A percentile compares a stretch with the other conserved stretches of the same genome.
phyloP scores from a whole-genome alignment of 2,329 filamentous ascomycete species.

The Alternaria infectoria region DNA sequence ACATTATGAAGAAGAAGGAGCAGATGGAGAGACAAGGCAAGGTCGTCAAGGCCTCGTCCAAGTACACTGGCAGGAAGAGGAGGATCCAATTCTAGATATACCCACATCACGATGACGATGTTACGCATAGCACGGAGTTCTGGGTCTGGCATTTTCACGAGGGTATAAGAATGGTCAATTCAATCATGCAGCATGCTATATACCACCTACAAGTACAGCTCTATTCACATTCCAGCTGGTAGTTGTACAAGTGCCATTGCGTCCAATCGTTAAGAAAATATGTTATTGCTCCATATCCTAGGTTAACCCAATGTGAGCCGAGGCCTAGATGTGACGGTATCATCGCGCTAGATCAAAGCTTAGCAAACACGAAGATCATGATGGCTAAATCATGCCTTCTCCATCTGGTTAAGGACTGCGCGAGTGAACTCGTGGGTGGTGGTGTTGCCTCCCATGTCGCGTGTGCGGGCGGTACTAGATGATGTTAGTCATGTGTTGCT shows the following conservation, averaged over 20 bases:
- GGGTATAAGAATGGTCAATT: slow-evolving; percentile 41
- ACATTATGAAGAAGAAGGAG: slow-evolving; percentile 86
- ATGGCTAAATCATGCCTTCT: slow-evolving; percentile 54
- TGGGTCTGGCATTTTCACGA: slow-evolving; percentile 24
- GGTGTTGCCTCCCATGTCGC: slow-evolving; percentile 91
- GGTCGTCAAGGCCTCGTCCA: slow-evolving; percentile 88
- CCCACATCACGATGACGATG: slow-evolving; percentile 32
- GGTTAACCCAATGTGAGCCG: slow-evolving; percentile 9
- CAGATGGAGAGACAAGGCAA: slow-evolving; percentile 96
- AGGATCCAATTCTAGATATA: slow-evolving; percentile 71
- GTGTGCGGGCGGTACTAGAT: slow-evolving; percentile 79
- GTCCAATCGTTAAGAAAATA: slow-evolving; percentile 32
- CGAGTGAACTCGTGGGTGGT: slow-evolving; percentile 95
- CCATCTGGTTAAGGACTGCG: slow-evolving; percentile 95
- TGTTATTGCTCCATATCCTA: slow-evolving; percentile 8
- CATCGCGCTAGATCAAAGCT: slow-evolving; percentile 22
- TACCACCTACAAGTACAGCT: slow-evolving; percentile 52
- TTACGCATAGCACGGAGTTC: slow-evolving; percentile 47
- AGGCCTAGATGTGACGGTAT: slow-evolving; percentile 10
- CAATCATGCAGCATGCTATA: slow-evolving; percentile 49
- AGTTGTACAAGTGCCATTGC: slow-evolving; percentile 40
- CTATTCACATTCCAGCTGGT: slow-evolving; percentile 44
- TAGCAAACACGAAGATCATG: slow-evolving; percentile 17
- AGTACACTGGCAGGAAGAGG: slow-evolving; percentile 92
- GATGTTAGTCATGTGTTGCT: slow-evolving; percentile 35